Percentiles rank a stretch among this genome's conserved stretches.
Conservation (phyloP, 2,329 filamentous ascomycete genomes). For the Xylaria multiplex region DNA sequence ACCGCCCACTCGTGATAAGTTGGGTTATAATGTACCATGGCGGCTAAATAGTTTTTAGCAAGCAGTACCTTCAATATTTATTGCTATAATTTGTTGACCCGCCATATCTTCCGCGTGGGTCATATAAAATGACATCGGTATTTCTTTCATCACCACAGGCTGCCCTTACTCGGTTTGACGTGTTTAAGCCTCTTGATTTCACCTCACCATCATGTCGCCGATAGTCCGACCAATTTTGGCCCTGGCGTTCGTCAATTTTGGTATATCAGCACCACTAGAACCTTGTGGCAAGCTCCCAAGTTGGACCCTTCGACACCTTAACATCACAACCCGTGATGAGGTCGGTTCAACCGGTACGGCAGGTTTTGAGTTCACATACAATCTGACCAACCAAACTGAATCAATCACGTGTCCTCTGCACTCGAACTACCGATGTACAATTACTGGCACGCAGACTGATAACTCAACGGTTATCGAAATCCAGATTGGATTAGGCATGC, state of each 20-base stretch:
- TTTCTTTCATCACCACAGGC: background rate
- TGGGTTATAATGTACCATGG: constrained; percentile 14
- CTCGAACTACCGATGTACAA: constrained; percentile 33
- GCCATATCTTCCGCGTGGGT: constrained; percentile 1
- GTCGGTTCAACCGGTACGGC: constrained; percentile 27
- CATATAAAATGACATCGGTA: background rate
- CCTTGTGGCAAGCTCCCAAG: constrained; percentile 27
- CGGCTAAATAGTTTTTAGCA: constrained; percentile 23
- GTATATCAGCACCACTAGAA: constrained; percentile 19
- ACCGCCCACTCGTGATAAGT: constrained; percentile 2
- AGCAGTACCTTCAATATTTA: constrained; percentile 7
- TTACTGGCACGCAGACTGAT: constrained; percentile 32
- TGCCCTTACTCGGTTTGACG: background rate
- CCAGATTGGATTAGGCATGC: constrained; percentile 26
- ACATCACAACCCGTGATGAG: constrained; percentile 31
- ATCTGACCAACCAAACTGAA: constrained; percentile 33
- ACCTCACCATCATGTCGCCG: constrained; percentile 22
- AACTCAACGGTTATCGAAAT: constrained; percentile 34
- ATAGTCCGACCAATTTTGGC: constrained; percentile 11
- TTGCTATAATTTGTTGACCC: background rate
- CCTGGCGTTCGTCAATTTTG: constrained; percentile 14
- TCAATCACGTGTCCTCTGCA: constrained; percentile 29
- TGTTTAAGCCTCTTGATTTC: background rate
- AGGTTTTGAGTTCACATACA: constrained; percentile 30
- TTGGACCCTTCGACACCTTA: constrained; percentile 30